Evolutionary conservation across 805 yeast genomes (phyloP), one percentile per base, ranked within the genome.

Genomic region (Starmerella roubikii): DNA sequence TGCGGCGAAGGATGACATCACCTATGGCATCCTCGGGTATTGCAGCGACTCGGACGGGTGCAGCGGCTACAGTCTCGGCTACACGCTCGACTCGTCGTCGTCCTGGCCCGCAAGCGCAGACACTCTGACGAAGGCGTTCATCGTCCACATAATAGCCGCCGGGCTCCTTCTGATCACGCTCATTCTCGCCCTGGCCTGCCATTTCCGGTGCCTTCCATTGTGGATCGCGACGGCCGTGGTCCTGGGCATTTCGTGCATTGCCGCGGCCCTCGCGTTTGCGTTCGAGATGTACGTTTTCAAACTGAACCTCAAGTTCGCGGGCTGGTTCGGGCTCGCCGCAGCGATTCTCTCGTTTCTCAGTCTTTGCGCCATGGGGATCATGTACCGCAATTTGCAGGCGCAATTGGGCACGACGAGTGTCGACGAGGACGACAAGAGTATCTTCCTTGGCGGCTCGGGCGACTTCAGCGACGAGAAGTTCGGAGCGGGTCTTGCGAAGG

Each of bases 221-320:
- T 59, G 79, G 34, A 62, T 76, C 40, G 49, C 68, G 16, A 57
- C 75, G 48, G 65, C 79, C 27, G 49, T 77, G 2, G 10, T 33
- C 22, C 68, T 84, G 1, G 54, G 81, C 31, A 75, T 84, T 2
- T 66, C 84, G 0, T 83, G 85, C 50, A 54, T 86, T 40, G 64
- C 79, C 30, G 64, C 81, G 1, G 59, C 86, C 35, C 63, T 88
- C 37, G 76, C 86, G 6, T 81, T 88, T 47, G 61, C 86, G 42
- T 83, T 83, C 3, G 97, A 88, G 55, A 71, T 86, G 28, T 57
- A 86, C 30, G 57, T 88, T 36, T 88, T 88, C 51, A 68, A 77
- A 1, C 81, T 86, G 2, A 74, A 75, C 53, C 60, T 88, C 39
- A 68, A 73, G 38, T 85, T 84, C 76, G 70, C 78, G 32, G 94